phyloP scores from a whole-genome alignment of 2,329 filamentous ascomycete genomes.

The Clonostachys byssicola region DNA sequence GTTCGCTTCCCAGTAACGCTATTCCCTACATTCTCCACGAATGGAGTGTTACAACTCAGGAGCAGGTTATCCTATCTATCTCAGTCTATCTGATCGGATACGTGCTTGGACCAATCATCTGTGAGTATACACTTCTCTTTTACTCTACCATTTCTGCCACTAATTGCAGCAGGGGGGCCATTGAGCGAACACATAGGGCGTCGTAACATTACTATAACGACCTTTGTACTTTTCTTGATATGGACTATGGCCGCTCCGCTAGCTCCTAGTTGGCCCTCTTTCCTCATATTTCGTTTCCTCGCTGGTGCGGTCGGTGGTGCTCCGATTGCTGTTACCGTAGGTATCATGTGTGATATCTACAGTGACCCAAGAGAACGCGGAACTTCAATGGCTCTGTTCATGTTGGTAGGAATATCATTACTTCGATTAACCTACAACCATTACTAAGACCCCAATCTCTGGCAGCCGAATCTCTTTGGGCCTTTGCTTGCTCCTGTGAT shows the following conservation, averaged over 20 bases:
- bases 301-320: conserved; percentile 49
- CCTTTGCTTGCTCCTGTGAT: conserved; percentile 64
- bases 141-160: no score
- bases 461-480: conserved; percentile 58
- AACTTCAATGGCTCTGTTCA: conserved; percentile 56
- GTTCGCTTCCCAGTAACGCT: conserved; percentile 60
- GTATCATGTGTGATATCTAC: conserved; percentile 64
- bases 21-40: conserved; percentile 51
- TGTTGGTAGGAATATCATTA: conserved; percentile 39
- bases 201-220: conserved; percentile 34
- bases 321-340: conserved; percentile 58
- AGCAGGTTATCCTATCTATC: conserved; percentile 49
- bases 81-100: conserved; percentile 63
- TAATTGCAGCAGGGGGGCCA: conserved; percentile 36
- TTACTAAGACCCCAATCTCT: not conserved
- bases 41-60: conserved; percentile 47
- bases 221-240: conserved; percentile 41
- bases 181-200: conserved; percentile 62
- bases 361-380: conserved; percentile 41
- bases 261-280: conserved; percentile 43
- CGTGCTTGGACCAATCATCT: conserved; percentile 55
- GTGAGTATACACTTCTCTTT: conserved; percentile 11
- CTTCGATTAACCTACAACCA: conserved; percentile 8
- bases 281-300: conserved; percentile 52
- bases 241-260: conserved; percentile 54